Evolutionary conservation across 116 monocot species (phyloP), one percentile per base, ranked within the genome.

Genomic region (Posidonia oceanica): DNA sequence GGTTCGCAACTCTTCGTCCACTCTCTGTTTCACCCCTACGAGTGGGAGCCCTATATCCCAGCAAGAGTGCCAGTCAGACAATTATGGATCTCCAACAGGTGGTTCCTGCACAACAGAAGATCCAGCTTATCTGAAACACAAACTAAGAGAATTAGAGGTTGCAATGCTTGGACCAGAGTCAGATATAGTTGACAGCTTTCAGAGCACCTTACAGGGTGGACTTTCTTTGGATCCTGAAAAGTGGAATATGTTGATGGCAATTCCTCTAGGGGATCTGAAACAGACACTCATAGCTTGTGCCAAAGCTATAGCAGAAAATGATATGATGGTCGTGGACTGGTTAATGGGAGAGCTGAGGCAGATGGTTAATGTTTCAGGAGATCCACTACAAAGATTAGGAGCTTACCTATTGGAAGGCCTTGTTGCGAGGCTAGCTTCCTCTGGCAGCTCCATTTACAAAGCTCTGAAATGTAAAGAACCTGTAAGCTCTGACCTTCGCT

Each of bases 331-430:
- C 14, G 74, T 76, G 1, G 74, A 85, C 4, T 75, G 71, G 81
- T 68, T 91, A 59, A 75, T 87, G 17, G 41, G 76, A 54, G 78
- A 91, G 78, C 54, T 89, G 48, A 61, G 77, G 57, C 82, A 77
- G 63, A 87, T 91, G 91, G 89, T 96, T 40, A 89, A 86, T 11
- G 91, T 96, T 21, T 89, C 92, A 7, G 96, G 96, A 1, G 91
- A 91, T 7, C 91, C 96, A 15, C 39, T 83, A 3, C 81, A 96
- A 66, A 77, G 89, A 67, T 39, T 96, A 69, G 96, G 87, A 72
- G 91, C 96, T 11, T 96, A 96, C 72, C 61, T 91, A 68, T 66
- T 87, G 21, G 96, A 96, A 80, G 96, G 91, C 14, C 84, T 96
- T 11, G 80, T 89, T n/a, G 96, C 96, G 2, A 77, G 81, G 58